Conservation (phyloP, 2,329 filamentous ascomycete genomes). For the Colletotrichum sp. region DNA sequence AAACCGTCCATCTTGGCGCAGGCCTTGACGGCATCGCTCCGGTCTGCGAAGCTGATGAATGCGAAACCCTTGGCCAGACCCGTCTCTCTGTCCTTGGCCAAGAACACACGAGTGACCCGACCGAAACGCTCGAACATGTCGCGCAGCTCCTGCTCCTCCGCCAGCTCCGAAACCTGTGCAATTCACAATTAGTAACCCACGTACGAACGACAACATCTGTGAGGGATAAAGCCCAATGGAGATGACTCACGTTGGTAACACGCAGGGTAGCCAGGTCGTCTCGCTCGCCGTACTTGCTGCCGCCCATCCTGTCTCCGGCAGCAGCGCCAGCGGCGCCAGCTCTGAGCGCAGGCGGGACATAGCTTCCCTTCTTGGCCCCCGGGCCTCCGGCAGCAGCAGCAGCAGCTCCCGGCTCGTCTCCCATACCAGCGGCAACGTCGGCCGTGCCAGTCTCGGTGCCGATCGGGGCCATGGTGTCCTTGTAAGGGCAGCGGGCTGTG, state of each 20-base stretch:
- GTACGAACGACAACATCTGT: background rate
- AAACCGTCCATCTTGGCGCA: slow-evolving; percentile 98
- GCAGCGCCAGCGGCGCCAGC: slow-evolving; percentile 64
- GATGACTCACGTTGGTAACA: slow-evolving; percentile 87
- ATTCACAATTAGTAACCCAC: background rate
- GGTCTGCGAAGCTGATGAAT: slow-evolving; percentile 95
- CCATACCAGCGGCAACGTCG: slow-evolving; percentile 62
- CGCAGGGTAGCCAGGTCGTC: slow-evolving; percentile 96
- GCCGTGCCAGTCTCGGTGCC: slow-evolving; percentile 58
- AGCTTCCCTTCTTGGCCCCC: slow-evolving; percentile 77
- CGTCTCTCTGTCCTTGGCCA: slow-evolving; percentile 97
- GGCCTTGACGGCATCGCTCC: slow-evolving; percentile 87
- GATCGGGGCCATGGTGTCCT: slow-evolving; percentile 96
- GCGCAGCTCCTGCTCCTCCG: slow-evolving; percentile 92
- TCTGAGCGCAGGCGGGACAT: slow-evolving; percentile 92
- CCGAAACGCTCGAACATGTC: slow-evolving; percentile 99
- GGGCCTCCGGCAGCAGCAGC: slow-evolving; percentile 65
- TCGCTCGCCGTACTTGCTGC: slow-evolving; percentile 84
- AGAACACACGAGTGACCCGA: slow-evolving; percentile 94
- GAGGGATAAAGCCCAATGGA: background rate
- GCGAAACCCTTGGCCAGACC: slow-evolving; percentile 97
- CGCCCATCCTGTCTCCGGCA: slow-evolving; percentile 82
- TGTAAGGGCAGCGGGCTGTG: slow-evolving; percentile 98
- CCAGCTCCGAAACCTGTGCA: slow-evolving; percentile 90
- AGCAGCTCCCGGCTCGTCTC: slow-evolving; percentile 50